Percentiles rank a stretch among this genome's conserved stretches.
phyloP scores from a whole-genome alignment of 805 yeast species.

The Lachancea meyersii region DNA sequence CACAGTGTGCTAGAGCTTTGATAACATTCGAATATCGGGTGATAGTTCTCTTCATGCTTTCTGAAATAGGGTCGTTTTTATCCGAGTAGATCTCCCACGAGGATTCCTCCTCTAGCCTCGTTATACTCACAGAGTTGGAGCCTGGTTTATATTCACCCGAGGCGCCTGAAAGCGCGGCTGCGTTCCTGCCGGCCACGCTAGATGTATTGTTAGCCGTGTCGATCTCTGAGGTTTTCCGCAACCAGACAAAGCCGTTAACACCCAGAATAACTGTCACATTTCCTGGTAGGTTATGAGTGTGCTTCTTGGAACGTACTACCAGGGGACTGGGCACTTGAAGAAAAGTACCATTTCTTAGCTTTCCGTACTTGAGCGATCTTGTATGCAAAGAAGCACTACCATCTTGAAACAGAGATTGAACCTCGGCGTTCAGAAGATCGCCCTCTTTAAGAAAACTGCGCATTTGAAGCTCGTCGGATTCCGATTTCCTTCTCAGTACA shows the following conservation, averaged over 20 bases:
- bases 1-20: slow-evolving; percentile 73
- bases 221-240: slow-evolving; percentile 55
- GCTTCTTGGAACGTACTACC: slow-evolving; percentile 79
- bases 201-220: slow-evolving; percentile 28
- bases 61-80: slow-evolving; percentile 65
- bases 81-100: slow-evolving; percentile 95
- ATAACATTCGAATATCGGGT: slow-evolving; percentile 82
- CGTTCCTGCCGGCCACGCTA: slow-evolving; percentile 25
- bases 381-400: slow-evolving; percentile 94
- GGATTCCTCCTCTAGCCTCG: slow-evolving; percentile 85
- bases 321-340: slow-evolving; percentile 75
- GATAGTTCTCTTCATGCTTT: slow-evolving; percentile 60
- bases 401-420: slow-evolving; percentile 80
- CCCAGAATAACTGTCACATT: slow-evolving; percentile 86
- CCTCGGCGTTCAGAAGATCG: slow-evolving; percentile 91
- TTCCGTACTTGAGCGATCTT: slow-evolving; percentile 91
- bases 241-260: slow-evolving; percentile 92
- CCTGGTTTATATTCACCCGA: slow-evolving; percentile 34
- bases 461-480: slow-evolving; percentile 95
- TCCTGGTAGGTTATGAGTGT: slow-evolving; percentile 88
- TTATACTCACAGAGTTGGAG: slow-evolving; percentile 50
- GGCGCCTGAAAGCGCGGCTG: slow-evolving; percentile 18
- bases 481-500: slow-evolving; percentile 85
- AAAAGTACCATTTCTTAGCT: slow-evolving; percentile 84
- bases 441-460: slow-evolving; percentile 91